Evolutionary conservation across 768 basidiomycete species (phyloP).

Genomic region (Coprinopsis marcescibilis): DNA sequence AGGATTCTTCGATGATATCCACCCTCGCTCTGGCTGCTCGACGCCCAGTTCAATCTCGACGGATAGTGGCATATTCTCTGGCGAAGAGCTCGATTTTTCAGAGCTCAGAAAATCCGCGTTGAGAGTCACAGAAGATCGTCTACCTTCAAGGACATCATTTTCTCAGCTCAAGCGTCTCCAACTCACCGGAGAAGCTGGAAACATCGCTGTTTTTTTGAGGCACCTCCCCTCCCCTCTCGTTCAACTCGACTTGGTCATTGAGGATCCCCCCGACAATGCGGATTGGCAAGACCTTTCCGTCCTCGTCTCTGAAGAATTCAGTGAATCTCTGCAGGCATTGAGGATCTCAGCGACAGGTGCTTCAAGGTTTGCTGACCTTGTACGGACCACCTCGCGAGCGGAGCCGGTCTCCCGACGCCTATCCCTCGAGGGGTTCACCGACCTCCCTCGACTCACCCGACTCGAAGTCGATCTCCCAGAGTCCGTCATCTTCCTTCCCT

Average conservation of each 20-base stretch:
- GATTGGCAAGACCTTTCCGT: conserved; percentile 73
- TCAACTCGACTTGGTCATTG: conserved; percentile 70
- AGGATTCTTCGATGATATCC: conserved; percentile 72
- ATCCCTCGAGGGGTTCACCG: conserved; percentile 51
- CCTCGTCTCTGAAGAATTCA: conserved; percentile 59
- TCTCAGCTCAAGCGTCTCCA: conserved; percentile 52
- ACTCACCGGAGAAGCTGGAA: conserved; percentile 64
- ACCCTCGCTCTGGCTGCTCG: conserved; percentile 57
- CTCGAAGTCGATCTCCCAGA: conserved; percentile 78
- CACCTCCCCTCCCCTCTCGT: conserved; percentile 61
- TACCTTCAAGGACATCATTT: conserved; percentile 52
- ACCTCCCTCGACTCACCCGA: conserved; percentile 49
- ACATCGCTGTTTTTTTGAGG: conserved; percentile 66
- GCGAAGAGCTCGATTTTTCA: conserved; percentile 71
- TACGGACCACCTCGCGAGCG: conserved; percentile 65
- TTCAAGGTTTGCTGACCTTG: conserved; percentile 76
- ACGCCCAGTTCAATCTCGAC: conserved; percentile 68
- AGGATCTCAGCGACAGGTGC: conserved; percentile 61
- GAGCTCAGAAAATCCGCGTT: conserved; percentile 67
- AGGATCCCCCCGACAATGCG: conserved; percentile 68
- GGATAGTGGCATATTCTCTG: conserved; percentile 75
- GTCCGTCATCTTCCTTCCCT: conserved; percentile 57
- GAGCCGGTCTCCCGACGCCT: conserved; percentile 58
- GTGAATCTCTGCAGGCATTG: conserved; percentile 51
- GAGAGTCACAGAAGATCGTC: conserved; percentile 57